These are phyloP conservation scores for Pichia norvegensis DNA, from an alignment of 1,139 yeast species.

Conservation along the genomic window DNA sequence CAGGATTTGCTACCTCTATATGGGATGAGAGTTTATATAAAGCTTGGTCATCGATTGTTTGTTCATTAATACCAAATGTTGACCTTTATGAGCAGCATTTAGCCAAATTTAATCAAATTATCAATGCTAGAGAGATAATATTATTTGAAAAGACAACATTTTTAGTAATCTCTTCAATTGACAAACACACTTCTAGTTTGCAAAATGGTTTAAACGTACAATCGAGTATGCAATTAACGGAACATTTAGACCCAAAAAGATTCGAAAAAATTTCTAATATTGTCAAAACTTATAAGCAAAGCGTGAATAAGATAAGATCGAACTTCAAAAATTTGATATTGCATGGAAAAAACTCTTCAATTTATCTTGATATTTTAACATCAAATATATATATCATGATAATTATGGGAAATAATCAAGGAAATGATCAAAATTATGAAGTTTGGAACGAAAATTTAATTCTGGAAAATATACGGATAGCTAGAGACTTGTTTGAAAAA, in stretches of 20 bases:
- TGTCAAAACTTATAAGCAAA: constrained; percentile 89
- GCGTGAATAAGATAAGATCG: constrained; percentile 80
- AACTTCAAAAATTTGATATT: constrained; percentile 73
- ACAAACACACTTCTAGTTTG: constrained; percentile 24
- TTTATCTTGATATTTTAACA: constrained; percentile 63
- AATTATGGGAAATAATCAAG: constrained; percentile 33
- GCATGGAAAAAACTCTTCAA: constrained; percentile 64
- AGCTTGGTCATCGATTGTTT: constrained; percentile 96
- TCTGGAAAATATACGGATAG: constrained; percentile 59
- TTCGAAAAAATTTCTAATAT: constrained; percentile 92
- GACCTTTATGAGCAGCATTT: constrained; percentile 69
- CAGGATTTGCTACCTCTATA: constrained; percentile 93
- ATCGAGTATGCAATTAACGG: constrained; percentile 8
- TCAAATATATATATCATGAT: constrained; percentile 74
- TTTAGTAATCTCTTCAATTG: constrained; percentile 77
- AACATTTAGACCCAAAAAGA: constrained; percentile 69
- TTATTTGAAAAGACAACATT: constrained; percentile 91
- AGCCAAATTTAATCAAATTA: constrained; percentile 61
- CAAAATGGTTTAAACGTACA: background rate
- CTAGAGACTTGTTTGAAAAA: constrained; percentile 50
- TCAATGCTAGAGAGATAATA: constrained; percentile 86
- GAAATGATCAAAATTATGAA: constrained; percentile 27
- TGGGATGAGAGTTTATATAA: constrained; percentile 96
- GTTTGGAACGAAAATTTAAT: constrained; percentile 56
- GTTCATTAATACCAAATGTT: constrained; percentile 92